Conservation (phyloP, 441 rosid species). For the Iberis amara region DNA sequence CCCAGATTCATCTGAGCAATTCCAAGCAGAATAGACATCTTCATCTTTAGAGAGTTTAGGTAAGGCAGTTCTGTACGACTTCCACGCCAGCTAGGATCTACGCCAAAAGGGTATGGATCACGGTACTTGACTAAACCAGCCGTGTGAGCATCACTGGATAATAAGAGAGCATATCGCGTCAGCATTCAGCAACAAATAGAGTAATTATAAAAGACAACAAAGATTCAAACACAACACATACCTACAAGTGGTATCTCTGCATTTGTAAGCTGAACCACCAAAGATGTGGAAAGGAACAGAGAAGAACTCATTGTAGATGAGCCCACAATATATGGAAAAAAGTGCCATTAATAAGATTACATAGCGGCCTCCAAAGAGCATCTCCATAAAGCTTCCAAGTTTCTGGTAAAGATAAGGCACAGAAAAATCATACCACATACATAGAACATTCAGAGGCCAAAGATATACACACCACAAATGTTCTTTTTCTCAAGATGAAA, state of each 20-base stretch:
- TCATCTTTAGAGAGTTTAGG: conserved; percentile 95
- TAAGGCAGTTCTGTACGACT: conserved; percentile 82
- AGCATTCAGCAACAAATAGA: conserved; percentile 8
- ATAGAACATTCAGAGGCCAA: too few relatives aligned
- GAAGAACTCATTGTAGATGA: conserved; percentile 92
- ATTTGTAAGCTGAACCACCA: conserved; percentile 77
- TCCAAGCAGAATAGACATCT: conserved; percentile 94
- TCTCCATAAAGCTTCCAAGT: conserved; percentile 85
- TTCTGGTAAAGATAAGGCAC: conserved; percentile 38
- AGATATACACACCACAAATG: too few relatives aligned
- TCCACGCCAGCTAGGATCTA: conserved; percentile 95
- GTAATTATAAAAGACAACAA: not conserved
- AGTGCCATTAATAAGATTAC: conserved; percentile 87
- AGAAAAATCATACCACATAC: conserved; percentile 1
- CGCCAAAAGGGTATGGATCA: conserved; percentile 82
- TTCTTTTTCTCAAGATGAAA: too few relatives aligned
- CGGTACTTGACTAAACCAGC: conserved; percentile 68
- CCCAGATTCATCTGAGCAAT: conserved; percentile 99
- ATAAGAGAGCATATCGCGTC: too few relatives aligned
- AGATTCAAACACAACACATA: conserved; percentile 21
- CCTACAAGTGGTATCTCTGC: conserved; percentile 92
- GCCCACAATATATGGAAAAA: conserved; percentile 86
- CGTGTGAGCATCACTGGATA: conserved; percentile 70
- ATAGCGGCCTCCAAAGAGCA: conserved; percentile 99
- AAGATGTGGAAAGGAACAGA: conserved; percentile 83